Percentiles rank a stretch among this genome's conserved stretches.
Conservation (phyloP, 1,284 basidiomycete genomes). For the Microbotryum silenes-acaulis region DNA sequence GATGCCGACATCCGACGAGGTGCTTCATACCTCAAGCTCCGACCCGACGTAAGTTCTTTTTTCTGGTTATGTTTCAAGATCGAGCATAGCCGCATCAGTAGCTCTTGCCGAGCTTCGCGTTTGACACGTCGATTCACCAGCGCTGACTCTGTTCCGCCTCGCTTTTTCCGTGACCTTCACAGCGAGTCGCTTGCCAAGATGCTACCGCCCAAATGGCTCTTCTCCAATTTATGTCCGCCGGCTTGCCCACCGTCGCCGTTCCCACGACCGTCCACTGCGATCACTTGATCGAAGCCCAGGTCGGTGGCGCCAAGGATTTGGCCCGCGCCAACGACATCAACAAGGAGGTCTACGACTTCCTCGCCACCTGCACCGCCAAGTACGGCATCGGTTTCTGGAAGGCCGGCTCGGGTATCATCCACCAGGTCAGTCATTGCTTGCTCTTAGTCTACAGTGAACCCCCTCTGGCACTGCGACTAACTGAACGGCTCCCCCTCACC, state of each 20-base stretch:
- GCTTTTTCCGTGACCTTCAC: slow-evolving; percentile 18
- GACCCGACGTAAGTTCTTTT: slow-evolving; percentile 72
- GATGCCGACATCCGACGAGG: slow-evolving; percentile 82
- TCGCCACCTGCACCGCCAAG: slow-evolving; percentile 95
- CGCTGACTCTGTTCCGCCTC: slow-evolving; percentile 11
- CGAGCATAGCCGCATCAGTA: neutral
- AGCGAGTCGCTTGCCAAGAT: slow-evolving; percentile 99
- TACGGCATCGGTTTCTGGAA: slow-evolving; percentile 99
- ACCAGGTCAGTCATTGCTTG: slow-evolving; percentile 31
- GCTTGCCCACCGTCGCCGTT: slow-evolving; percentile 93
- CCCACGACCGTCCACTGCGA: slow-evolving; percentile 98
- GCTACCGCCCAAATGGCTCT: slow-evolving; percentile 98
- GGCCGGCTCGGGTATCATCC: slow-evolving; percentile 83
- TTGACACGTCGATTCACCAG: slow-evolving; percentile 15
- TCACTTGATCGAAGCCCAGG: slow-evolving; percentile 96
- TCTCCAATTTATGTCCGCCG: slow-evolving; percentile 99
- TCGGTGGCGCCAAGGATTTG: slow-evolving; percentile 88
- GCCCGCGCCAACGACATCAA: slow-evolving; percentile 87
- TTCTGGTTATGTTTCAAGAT: no score
- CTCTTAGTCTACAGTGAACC: neutral
- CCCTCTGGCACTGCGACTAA: neutral
- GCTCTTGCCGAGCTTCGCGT: neutral
- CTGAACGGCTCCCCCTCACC: slow-evolving; percentile 31
- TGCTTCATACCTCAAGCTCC: slow-evolving; percentile 85
- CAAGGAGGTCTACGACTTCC: slow-evolving; percentile 99